These are phyloP conservation scores for Chalaropsis thielavioides DNA, from an alignment of 2,329 filamentous ascomycete species.

Conservation along the genomic window DNA sequence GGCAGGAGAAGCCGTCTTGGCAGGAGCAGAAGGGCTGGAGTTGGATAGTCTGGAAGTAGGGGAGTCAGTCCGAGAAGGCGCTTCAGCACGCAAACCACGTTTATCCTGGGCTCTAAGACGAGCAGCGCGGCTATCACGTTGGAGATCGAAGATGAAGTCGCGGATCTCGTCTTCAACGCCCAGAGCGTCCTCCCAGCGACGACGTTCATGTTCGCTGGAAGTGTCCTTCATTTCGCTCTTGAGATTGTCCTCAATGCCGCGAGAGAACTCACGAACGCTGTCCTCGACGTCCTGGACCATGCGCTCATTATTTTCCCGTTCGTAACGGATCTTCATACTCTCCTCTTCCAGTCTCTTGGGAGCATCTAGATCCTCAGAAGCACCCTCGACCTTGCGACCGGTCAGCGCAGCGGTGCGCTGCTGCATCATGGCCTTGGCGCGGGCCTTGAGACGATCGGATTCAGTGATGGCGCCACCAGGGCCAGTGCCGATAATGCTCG, in stretches of 20 bases:
- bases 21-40: conserved; percentile 28
- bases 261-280: conserved; percentile 77
- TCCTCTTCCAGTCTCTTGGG: conserved; percentile 82
- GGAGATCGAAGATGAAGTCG: conserved; percentile 94
- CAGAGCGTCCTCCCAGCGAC: conserved; percentile 89
- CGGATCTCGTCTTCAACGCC: conserved; percentile 94
- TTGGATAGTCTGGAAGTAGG: conserved; percentile 38
- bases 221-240: conserved; percentile 66
- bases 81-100: conserved; percentile 33
- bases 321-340: conserved; percentile 61
- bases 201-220: conserved; percentile 73
- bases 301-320: conserved; percentile 85
- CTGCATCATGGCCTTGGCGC: conserved; percentile 97
- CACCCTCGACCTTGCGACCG: conserved; percentile 59
- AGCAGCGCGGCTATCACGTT: conserved; percentile 67
- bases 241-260: conserved; percentile 70
- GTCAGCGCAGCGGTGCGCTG: conserved; percentile 85
- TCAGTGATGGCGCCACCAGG: conserved; percentile 84
- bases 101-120: conserved; percentile 49
- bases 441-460: conserved; percentile 83
- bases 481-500: conserved; percentile 77
- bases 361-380: conserved; percentile 60
- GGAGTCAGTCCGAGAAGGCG: conserved; percentile 31
- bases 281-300: conserved; percentile 97
- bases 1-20: conserved; percentile 29